These are phyloP conservation scores for Neurospora terricola DNA, from an alignment of 495 filamentous ascomycete genomes.

Conservation along the genomic window DNA sequence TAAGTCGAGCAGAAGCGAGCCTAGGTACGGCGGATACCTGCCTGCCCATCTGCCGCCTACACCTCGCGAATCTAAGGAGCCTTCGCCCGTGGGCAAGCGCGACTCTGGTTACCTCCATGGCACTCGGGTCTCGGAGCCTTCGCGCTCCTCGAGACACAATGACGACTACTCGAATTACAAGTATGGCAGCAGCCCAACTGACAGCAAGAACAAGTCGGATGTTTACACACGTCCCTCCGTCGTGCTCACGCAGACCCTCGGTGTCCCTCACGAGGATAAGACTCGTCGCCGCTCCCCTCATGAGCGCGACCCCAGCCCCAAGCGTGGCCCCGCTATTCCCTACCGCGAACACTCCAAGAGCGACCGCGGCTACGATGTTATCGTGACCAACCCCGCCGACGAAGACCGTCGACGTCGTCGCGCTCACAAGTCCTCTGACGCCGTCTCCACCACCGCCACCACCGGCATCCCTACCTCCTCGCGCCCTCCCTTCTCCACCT, in stretches of 20 bases:
- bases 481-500: background rate
- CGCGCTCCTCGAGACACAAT: slow-evolving; percentile 8
- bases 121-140: slow-evolving; percentile 15
- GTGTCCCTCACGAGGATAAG: background rate
- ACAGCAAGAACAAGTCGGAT: background rate
- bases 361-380: background rate
- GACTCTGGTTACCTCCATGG: slow-evolving; percentile 25
- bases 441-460: background rate
- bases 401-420: background rate
- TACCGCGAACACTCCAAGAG: slow-evolving; percentile 14
- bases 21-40: slow-evolving; percentile 16
- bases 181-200: background rate
- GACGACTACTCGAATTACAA: slow-evolving; percentile 12
- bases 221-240: background rate
- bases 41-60: slow-evolving; percentile 21
- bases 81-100: slow-evolving; percentile 26
- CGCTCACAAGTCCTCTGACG: background rate
- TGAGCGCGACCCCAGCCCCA: slow-evolving; percentile 4
- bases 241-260: background rate
- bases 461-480: background rate
- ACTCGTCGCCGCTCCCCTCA: slow-evolving; percentile 6
- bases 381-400: background rate
- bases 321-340: background rate
- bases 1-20: slow-evolving; percentile 10
- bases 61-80: slow-evolving; percentile 30